Evolutionary conservation across 2,329 filamentous ascomycete genomes (phyloP), one percentile per base, ranked within the genome.

Genomic region (Cadophora luteo-olivacea): DNA sequence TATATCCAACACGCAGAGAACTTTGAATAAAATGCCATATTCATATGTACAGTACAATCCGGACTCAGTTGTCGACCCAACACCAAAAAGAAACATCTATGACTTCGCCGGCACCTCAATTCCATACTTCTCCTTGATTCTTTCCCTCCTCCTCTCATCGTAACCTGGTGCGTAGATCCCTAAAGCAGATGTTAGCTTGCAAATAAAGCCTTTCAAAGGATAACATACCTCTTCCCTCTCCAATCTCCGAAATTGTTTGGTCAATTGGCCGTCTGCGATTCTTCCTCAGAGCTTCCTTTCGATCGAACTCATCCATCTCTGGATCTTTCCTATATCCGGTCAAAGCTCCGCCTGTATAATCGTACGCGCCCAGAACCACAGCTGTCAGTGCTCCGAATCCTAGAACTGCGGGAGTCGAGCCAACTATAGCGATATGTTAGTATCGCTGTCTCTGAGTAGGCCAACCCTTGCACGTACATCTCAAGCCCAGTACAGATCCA

Each of bases 121-220:
- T 66, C 90, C 89, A 76, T 92, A 92, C 74, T 85, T 87, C 78
- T 89, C 86, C 82, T 91, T 88, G 78, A 93, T 84, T 75, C 88
- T 83, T 79, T 90, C 84, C 71, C 84, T 84, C 78, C 91, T 86
- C 80, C 91, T 82, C 82, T 92, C 89, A 65, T 86, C 87, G 74
- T 91, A 92, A 33, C 89, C 89, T 24, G 88, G 87, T 24, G 81
- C 88, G 74, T 89, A 87, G 72, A 92, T 88, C 63, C 90, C 90
- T 92, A 36, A 29, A 38, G 45, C 32, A 33, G 52, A 58, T n/a
- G 57, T 70, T 71, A 69, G 69, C 32, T 36, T 62, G 45, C 41
- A 32, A 6, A 16, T 19, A 67, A 33, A 6, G 29, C 16, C 38
- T n/a, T 29, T 16, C 24, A 36, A 60, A 11, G 24, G 25, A 63